These are phyloP conservation scores for Discostella stelligeroides DNA, from an alignment of 108 stramenopile species.

Conservation along the genomic window DNA sequence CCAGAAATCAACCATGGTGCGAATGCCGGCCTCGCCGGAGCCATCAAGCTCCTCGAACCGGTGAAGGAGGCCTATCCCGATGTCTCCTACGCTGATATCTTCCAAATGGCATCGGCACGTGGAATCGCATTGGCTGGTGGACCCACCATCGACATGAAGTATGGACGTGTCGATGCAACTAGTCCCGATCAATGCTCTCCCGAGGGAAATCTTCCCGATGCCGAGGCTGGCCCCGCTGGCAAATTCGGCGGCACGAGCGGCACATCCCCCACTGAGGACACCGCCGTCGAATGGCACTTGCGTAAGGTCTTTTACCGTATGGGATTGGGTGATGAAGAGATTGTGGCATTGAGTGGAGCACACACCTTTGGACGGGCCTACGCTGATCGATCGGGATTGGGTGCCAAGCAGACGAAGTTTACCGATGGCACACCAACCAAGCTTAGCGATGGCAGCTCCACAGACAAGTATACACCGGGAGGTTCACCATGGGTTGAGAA, in stretches of 20 bases:
- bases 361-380: conserved; percentile 94
- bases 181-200: conserved; percentile 52
- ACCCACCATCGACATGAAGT: conserved; percentile 74
- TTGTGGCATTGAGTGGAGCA: conserved; percentile 91
- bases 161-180: conserved; percentile 78
- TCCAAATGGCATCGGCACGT: conserved; percentile 71
- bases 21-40: conserved; percentile 87
- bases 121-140: conserved; percentile 78
- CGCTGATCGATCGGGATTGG: conserved; percentile 76
- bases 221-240: conserved; percentile 66
- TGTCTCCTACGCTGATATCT: conserved; percentile 80
- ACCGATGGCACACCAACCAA: conserved; percentile 87
- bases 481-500: conserved; percentile 87
- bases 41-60: conserved; percentile 73
- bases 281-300: conserved; percentile 64
- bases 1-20: conserved; percentile 92
- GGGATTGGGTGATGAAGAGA: conserved; percentile 94
- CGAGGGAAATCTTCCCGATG: conserved; percentile 88
- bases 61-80: conserved; percentile 81
- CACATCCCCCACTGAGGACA: conserved; percentile 62
- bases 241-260: conserved; percentile 74
- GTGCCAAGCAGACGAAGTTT: conserved; percentile 90
- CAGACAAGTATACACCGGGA: conserved; percentile 82
- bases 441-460: conserved; percentile 81
- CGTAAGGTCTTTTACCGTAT: conserved; percentile 95